phyloP scores from a whole-genome alignment of 495 filamentous ascomycete species.

The Aspergillus diversus region DNA sequence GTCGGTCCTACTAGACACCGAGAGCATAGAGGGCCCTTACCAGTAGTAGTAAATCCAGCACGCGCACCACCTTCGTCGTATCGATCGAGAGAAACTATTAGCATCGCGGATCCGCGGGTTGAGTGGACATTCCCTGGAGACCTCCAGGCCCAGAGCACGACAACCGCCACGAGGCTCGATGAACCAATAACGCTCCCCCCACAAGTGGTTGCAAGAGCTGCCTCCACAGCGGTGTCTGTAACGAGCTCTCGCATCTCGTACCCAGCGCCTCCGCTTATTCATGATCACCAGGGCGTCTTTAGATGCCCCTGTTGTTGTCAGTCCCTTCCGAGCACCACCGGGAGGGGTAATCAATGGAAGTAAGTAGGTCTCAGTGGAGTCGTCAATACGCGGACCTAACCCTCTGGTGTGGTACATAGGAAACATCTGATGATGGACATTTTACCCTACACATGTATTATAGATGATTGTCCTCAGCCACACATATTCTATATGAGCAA shows the following conservation, averaged over 20 bases:
- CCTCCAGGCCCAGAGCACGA: not conserved
- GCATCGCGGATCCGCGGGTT: not conserved
- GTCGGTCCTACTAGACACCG: not conserved
- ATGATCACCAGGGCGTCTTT: slow-evolving; percentile 2
- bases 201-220: not conserved
- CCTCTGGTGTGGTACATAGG: too few relatives aligned
- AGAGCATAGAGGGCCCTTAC: not conserved
- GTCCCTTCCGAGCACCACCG: not conserved
- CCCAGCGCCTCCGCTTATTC: slow-evolving; percentile 4
- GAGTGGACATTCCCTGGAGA: not conserved
- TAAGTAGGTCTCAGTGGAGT: not conserved
- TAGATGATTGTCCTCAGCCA: too few relatives aligned
- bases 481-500: too few relatives aligned
- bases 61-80: not conserved
- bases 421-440: too few relatives aligned
- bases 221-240: slow-evolving; percentile 4
- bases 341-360: slow-evolving; percentile 18
- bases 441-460: too few relatives aligned
- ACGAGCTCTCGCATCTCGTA: slow-evolving; percentile 6
- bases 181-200: not conserved
- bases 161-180: not conserved
- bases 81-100: not conserved
- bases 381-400: too few relatives aligned
- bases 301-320: slow-evolving; percentile 20
- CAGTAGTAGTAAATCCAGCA: not conserved